phyloP scores from a whole-genome alignment of 176 grass and related monocot genomes.

The Lolium perenne region DNA sequence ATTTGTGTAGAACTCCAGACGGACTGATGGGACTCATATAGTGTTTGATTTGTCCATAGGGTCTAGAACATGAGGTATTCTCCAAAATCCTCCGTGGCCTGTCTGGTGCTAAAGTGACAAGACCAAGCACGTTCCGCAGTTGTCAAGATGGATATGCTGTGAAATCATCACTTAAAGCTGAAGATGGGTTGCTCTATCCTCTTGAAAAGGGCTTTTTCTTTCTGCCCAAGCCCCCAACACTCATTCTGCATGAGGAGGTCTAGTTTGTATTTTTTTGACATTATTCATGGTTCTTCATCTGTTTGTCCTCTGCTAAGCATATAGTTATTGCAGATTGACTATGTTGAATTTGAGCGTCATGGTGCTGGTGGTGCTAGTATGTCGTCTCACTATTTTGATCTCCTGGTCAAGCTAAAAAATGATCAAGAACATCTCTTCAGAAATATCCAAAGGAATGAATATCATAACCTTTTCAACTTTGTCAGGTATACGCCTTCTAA shows the following conservation, averaged over 20 bases:
- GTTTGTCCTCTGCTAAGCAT: conserved; percentile 28
- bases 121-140: conserved; percentile 85
- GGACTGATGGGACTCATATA: conserved; percentile 10
- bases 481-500: conserved; percentile 53
- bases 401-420: conserved; percentile 82
- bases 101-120: conserved; percentile 94
- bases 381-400: conserved; percentile 85
- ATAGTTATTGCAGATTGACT: conserved; percentile 68
- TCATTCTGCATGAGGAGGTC: conserved; percentile 99
- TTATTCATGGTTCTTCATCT: conserved; percentile 6
- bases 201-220: conserved; percentile 99
- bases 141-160: conserved; percentile 95
- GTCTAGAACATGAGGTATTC: conserved; percentile 91
- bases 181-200: conserved; percentile 94
- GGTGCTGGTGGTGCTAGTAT: conserved; percentile 78
- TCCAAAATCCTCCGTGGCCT: conserved; percentile 86
- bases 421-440: conserved; percentile 87
- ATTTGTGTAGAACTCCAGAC: conserved; percentile 18
- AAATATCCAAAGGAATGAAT: conserved; percentile 88
- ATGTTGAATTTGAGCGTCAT: conserved; percentile 87
- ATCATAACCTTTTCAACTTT: conserved; percentile 80
- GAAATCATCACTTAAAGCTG: conserved; percentile 99
- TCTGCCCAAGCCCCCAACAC: conserved; percentile 95
- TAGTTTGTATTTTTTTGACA: conserved; percentile 26
- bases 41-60: conserved; percentile 53